phyloP scores from a whole-genome alignment of 306 rosid genomes.

The Gleditsia sinensis region DNA sequence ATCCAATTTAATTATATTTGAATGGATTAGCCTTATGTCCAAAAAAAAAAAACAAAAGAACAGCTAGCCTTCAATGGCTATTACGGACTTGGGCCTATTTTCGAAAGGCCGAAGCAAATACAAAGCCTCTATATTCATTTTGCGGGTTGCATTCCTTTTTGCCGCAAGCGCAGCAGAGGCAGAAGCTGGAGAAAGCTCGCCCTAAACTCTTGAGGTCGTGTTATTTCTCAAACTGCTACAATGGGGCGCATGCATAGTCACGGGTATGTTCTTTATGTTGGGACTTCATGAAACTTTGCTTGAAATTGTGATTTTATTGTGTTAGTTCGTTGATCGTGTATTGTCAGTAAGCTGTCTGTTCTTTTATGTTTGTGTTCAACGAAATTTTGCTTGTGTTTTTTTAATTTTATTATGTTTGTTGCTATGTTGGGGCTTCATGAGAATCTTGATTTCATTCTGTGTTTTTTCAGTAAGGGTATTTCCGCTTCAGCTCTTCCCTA shows the following conservation, averaged over 20 bases:
- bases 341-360: too few relatives aligned
- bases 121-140: not conserved
- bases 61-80: too few relatives aligned
- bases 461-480: too few relatives aligned
- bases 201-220: not conserved
- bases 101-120: not conserved
- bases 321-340: too few relatives aligned
- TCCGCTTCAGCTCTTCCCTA: too few relatives aligned
- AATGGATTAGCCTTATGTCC: too few relatives aligned
- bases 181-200: too few relatives aligned
- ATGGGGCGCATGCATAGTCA: constrained; percentile 92
- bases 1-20: too few relatives aligned
- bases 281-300: not conserved
- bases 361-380: too few relatives aligned
- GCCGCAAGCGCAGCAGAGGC: constrained; percentile 22
- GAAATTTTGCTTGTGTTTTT: too few relatives aligned
- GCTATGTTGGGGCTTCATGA: not conserved
- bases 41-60: too few relatives aligned
- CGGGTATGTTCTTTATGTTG: constrained; percentile 47
- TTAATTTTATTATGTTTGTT: not conserved
- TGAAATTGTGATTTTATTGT: not conserved
- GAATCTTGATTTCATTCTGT: too few relatives aligned
- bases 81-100: not conserved
- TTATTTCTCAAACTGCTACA: constrained; percentile 33
- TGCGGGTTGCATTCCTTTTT: constrained; percentile 11